Percentiles rank a stretch among this genome's conserved stretches.
These are phyloP conservation scores for Oidium heveae DNA, from an alignment of 2,329 filamentous ascomycete species.

Conservation along the genomic window DNA sequence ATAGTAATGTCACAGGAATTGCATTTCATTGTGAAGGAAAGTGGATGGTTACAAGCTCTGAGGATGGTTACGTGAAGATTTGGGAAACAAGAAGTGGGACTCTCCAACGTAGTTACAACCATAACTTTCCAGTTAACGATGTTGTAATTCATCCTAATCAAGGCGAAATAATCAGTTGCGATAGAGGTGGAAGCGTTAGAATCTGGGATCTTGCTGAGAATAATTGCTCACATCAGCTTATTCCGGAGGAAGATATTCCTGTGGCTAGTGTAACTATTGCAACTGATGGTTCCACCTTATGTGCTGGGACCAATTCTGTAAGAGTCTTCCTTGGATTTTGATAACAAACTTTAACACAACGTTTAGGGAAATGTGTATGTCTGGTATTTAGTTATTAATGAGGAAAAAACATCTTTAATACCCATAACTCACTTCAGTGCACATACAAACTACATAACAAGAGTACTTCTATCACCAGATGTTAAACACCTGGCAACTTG, in stretches of 20 bases:
- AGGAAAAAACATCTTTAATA: conserved; percentile 42
- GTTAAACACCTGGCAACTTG: conserved; percentile 53
- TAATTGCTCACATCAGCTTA: conserved; percentile 85
- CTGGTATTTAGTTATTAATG: conserved; percentile 64
- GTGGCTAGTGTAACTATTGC: conserved; percentile 91
- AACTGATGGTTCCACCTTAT: conserved; percentile 76
- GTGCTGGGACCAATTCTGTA: conserved; percentile 78
- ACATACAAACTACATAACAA: conserved; percentile 48
- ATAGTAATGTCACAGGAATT: conserved; percentile 83
- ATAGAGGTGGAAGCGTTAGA: conserved; percentile 72
- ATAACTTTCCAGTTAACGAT: conserved; percentile 77
- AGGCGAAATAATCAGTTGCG: conserved; percentile 91
- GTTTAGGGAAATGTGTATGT: conserved; percentile 86
- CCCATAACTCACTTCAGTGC: conserved; percentile 48
- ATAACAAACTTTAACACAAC: background rate
- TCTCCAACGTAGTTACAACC: conserved; percentile 80
- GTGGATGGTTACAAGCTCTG: conserved; percentile 97
- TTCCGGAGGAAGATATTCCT: conserved; percentile 83
- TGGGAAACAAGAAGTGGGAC: conserved; percentile 14
- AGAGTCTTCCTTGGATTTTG: conserved; percentile 7
- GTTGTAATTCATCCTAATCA: conserved; percentile 99
- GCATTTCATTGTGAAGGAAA: conserved; percentile 97
- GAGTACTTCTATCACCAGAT: conserved; percentile 48
- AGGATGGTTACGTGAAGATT: conserved; percentile 40
- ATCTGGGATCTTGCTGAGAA: conserved; percentile 97